phyloP scores from a whole-genome alignment of 139 green algal species.

The Asterochloris erici region DNA sequence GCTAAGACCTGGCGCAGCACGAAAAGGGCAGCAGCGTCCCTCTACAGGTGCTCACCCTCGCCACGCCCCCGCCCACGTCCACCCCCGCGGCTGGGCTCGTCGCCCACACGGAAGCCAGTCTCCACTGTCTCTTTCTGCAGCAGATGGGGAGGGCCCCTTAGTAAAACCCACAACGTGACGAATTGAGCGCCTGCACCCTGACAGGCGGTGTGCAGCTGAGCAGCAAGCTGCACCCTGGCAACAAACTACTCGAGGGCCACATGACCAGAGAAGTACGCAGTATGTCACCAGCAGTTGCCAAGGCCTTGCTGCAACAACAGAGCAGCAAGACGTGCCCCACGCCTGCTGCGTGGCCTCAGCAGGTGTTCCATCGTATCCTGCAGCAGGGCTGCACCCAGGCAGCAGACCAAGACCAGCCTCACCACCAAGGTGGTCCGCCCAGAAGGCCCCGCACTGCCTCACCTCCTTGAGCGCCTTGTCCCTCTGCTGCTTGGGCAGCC shows the following conservation, averaged over 20 bases:
- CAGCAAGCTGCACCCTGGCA: not conserved
- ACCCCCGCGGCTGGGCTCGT: constrained; percentile 8
- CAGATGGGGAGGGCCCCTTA: not conserved
- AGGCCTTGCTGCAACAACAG: not conserved
- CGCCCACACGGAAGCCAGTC: constrained; percentile 13
- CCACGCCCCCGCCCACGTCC: constrained; percentile 6
- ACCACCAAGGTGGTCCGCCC: not conserved
- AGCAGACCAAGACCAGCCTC: not conserved
- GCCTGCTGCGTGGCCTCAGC: too few relatives aligned
- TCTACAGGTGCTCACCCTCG: constrained; percentile 3
- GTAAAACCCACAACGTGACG: not conserved
- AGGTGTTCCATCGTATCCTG: too few relatives aligned
- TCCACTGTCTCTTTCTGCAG: constrained; percentile 19
- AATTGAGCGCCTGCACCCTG: not conserved
- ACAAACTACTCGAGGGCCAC: not conserved
- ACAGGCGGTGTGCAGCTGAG: not conserved
- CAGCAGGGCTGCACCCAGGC: not conserved
- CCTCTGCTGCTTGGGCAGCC: constrained; percentile 14
- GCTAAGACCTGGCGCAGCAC: not conserved
- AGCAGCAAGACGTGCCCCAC: too few relatives aligned
- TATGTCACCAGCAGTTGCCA: not conserved
- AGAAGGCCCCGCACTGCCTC: not conserved
- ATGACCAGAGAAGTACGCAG: not conserved
- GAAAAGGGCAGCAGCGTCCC: not conserved
- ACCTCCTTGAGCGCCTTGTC: constrained; percentile 13